Conservation (phyloP, 2,329 filamentous ascomycete species). For the Lecanicillium sp. region DNA sequence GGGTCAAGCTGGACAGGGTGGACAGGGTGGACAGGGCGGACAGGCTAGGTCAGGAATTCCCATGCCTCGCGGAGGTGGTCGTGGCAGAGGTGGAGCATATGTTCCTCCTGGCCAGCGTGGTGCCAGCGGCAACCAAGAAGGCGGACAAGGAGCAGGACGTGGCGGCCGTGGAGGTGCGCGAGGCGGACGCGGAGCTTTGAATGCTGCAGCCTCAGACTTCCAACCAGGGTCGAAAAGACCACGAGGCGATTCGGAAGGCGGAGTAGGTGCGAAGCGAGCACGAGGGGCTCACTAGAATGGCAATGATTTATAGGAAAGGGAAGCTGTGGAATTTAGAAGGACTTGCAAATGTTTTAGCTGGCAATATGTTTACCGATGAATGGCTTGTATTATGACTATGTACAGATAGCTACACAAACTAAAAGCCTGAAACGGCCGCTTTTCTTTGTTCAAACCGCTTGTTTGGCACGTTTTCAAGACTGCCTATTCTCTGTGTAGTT, state of each 20-base stretch:
- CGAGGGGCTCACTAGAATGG: conserved; percentile 28
- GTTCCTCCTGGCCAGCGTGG: conserved; percentile 29
- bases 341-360: background rate
- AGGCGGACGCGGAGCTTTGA: conserved; percentile 35
- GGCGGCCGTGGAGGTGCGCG: conserved; percentile 34
- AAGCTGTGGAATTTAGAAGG: background rate
- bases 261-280: conserved; percentile 33
- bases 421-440: too few relatives aligned
- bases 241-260: conserved; percentile 41
- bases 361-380: background rate
- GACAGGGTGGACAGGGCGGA: conserved; percentile 10
- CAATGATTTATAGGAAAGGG: too few relatives aligned
- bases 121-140: conserved; percentile 27
- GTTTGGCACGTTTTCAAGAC: too few relatives aligned
- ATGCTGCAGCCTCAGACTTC: conserved; percentile 46
- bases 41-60: conserved; percentile 29
- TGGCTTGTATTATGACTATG: too few relatives aligned
- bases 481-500: too few relatives aligned
- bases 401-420: too few relatives aligned
- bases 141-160: conserved; percentile 22
- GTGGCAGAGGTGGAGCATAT: conserved; percentile 30
- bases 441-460: too few relatives aligned
- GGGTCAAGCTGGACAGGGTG: conserved; percentile 8
- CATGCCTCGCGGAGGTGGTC: conserved; percentile 32
- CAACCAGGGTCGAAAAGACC: conserved; percentile 51